phyloP scores from a whole-genome alignment of 129 eudicot species.

The Saussurea involucrata region DNA sequence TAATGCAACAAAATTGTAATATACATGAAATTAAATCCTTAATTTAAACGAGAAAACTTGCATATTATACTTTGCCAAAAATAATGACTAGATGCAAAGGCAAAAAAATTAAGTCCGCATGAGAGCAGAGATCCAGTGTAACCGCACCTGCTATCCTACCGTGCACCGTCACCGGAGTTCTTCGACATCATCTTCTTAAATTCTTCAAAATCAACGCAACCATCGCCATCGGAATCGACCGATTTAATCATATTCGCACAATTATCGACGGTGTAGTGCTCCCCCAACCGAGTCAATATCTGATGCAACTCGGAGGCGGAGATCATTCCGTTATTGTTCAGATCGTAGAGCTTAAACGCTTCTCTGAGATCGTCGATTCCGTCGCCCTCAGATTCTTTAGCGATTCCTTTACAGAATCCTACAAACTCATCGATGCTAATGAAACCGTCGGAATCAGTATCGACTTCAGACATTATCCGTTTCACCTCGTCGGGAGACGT shows the following conservation, averaged over 20 bases:
- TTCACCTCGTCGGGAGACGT: constrained; percentile 46
- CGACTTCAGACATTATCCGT: constrained; percentile 71
- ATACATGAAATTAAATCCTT: background rate
- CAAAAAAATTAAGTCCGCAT: background rate
- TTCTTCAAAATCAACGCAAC: constrained; percentile 74
- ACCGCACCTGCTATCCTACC: constrained; percentile 7
- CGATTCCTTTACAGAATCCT: constrained; percentile 43
- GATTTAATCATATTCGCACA: constrained; percentile 62
- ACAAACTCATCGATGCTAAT: constrained; percentile 64
- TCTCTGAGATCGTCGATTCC: constrained; percentile 53
- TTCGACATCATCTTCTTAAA: constrained; percentile 82
- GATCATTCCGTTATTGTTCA: constrained; percentile 62
- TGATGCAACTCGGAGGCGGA: constrained; percentile 71
- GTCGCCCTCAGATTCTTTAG: constrained; percentile 21
- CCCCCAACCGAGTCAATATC: constrained; percentile 64
- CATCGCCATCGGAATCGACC: constrained; percentile 82
- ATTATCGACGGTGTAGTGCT: constrained; percentile 46
- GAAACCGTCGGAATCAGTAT: constrained; percentile 65
- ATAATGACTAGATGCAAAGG: background rate
- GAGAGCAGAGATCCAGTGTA: background rate
- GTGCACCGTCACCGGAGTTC: constrained; percentile 2
- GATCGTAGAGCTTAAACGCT: constrained; percentile 69
- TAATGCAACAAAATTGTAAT: background rate
- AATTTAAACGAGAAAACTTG: background rate
- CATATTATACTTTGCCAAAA: background rate